Conservation (phyloP, 768 basidiomycete genomes). For the Boletus barrowsii region DNA sequence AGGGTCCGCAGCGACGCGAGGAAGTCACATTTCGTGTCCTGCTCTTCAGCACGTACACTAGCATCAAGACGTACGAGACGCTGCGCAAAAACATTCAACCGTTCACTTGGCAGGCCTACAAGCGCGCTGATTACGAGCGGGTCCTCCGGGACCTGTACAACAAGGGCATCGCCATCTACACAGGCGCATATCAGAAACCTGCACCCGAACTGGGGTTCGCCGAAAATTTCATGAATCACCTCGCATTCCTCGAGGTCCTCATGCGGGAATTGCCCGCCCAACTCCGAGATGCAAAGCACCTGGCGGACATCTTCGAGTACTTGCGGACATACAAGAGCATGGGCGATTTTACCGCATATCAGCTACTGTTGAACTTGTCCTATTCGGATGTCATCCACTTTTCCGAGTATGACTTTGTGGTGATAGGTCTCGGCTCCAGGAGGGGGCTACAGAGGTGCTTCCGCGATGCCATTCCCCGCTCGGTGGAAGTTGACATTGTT, state of each 20-base stretch:
- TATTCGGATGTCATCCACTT: constrained; percentile 60
- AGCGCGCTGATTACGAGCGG: constrained; percentile 47
- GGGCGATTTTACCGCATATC: constrained; percentile 73
- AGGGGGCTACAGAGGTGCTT: constrained; percentile 73
- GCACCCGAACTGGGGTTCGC: constrained; percentile 54
- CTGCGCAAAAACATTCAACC: constrained; percentile 51
- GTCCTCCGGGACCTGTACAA: constrained; percentile 46
- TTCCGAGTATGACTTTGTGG: constrained; percentile 65
- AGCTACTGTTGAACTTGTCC: constrained; percentile 58
- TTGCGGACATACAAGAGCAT: constrained; percentile 62
- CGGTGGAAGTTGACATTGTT: constrained; percentile 57
- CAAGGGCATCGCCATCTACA: constrained; percentile 52
- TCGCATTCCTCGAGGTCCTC: constrained; percentile 54
- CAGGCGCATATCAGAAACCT: constrained; percentile 69
- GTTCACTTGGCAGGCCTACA: constrained; percentile 59
- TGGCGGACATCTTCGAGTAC: constrained; percentile 63
- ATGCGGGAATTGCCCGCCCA: constrained; percentile 57
- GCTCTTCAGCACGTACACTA: constrained; percentile 71
- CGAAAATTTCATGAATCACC: constrained; percentile 54
- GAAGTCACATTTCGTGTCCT: constrained; percentile 72
- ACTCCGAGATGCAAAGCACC: constrained; percentile 47
- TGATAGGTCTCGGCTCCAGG: constrained; percentile 62
- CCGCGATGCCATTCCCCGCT: constrained; percentile 37
- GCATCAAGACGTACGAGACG: constrained; percentile 67
- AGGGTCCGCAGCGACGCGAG: constrained; percentile 54